Percentiles rank a stretch among this genome's conserved stretches.
Conservation (phyloP, 1,139 yeast species). For the Torulaspora pretoriensis region DNA sequence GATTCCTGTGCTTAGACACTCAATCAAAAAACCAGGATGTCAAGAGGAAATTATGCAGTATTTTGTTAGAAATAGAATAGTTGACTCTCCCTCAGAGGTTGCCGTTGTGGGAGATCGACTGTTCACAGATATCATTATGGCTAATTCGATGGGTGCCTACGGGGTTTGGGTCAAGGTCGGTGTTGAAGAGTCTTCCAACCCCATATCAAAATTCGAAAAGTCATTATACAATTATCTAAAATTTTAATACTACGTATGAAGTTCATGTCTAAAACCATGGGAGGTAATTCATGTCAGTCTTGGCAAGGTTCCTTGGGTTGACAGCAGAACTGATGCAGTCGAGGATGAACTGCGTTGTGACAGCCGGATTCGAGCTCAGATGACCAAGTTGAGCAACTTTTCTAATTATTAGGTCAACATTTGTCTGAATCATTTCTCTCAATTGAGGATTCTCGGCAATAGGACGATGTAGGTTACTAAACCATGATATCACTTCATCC, state of each 20-base stretch:
- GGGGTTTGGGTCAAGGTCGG: slow-evolving; percentile 84
- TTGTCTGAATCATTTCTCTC: slow-evolving; percentile 80
- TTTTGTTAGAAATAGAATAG: slow-evolving; percentile 47
- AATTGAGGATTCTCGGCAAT: slow-evolving; percentile 65
- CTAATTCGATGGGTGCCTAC: slow-evolving; percentile 85
- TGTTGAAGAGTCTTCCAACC: slow-evolving; percentile 40
- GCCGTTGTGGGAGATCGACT: slow-evolving; percentile 88
- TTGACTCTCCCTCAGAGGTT: slow-evolving; percentile 54
- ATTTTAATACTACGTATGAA: slow-evolving; percentile 2
- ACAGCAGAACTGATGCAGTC: slow-evolving; percentile 95
- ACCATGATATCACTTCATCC: slow-evolving; percentile 94
- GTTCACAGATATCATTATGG: slow-evolving; percentile 90
- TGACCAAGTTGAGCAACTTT: slow-evolving; percentile 70
- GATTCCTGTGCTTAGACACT: slow-evolving; percentile 70
- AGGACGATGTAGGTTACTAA: slow-evolving; percentile 68
- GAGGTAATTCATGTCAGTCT: slow-evolving; percentile 94
- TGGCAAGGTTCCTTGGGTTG: slow-evolving; percentile 88
- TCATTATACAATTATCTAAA: slow-evolving; percentile 15
- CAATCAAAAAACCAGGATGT: slow-evolving; percentile 89
- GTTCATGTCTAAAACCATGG: slow-evolving; percentile 56
- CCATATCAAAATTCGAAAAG: slow-evolving; percentile 27
- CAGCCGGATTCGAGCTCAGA: slow-evolving; percentile 64
- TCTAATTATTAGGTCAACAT: slow-evolving; percentile 81
- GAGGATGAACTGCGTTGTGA: slow-evolving; percentile 89
- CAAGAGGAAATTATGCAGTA: slow-evolving; percentile 61